Conservation (phyloP, 2,329 filamentous ascomycete species). For the Hypoxylon sp. region DNA sequence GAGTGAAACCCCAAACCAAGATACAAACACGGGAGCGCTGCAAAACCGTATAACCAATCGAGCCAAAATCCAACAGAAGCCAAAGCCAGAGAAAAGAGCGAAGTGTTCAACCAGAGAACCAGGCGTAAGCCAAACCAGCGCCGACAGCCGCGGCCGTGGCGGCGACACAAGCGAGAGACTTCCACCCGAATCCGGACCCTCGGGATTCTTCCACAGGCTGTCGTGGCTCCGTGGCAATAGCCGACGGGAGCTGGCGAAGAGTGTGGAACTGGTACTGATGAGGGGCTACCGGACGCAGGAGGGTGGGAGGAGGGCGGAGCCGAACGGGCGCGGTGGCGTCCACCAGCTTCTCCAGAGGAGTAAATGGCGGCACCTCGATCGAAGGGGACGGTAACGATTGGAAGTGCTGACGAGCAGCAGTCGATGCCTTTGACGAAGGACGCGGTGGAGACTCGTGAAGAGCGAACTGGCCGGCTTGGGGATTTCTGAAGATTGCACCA, state of each 20-base stretch:
- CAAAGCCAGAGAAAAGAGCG: slow-evolving; percentile 9
- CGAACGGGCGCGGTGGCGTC: neutral
- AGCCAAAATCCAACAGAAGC: no score
- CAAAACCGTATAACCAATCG: slow-evolving; percentile 23
- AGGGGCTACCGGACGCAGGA: neutral
- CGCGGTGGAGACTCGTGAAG: no score
- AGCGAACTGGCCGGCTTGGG: no score
- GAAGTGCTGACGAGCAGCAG: slow-evolving; percentile 8
- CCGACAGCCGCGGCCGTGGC: slow-evolving; percentile 27
- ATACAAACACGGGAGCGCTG: slow-evolving; percentile 14
- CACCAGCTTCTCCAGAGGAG: no score
- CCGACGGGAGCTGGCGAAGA: slow-evolving; percentile 23
- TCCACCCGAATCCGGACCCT: slow-evolving; percentile 29
- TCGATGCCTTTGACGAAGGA: neutral
- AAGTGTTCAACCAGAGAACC: slow-evolving; percentile 23
- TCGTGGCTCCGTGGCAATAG: slow-evolving; percentile 10
- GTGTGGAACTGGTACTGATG: slow-evolving; percentile 16
- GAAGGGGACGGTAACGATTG: neutral
- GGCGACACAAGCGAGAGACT: slow-evolving; percentile 32
- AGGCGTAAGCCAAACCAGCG: slow-evolving; percentile 33
- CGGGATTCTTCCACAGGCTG: slow-evolving; percentile 2
- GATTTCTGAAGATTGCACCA: no score
- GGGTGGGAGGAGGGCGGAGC: neutral
- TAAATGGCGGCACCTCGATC: neutral
- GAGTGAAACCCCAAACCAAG: slow-evolving; percentile 7